phyloP scores from a whole-genome alignment of 2,329 filamentous ascomycete species.

The Aspergillus sp. region DNA sequence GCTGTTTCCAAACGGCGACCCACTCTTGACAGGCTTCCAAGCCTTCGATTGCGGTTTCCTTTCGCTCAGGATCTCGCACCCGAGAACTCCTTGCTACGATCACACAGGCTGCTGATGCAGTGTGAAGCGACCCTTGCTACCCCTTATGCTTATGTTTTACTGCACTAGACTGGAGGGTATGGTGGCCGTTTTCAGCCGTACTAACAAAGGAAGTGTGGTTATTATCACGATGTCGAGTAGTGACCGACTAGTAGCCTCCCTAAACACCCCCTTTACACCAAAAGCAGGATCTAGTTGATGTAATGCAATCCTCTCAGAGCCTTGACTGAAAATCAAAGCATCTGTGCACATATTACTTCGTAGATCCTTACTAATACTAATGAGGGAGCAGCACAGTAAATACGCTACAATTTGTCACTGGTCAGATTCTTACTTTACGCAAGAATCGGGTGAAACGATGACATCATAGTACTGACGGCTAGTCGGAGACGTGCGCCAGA shows the following conservation, averaged over 20 bases:
- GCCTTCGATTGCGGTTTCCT: constrained; percentile 20
- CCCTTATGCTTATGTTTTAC: neutral
- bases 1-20: constrained; percentile 20
- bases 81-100: constrained; percentile 28
- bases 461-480: constrained; percentile 23
- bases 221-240: neutral
- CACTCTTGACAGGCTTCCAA: constrained; percentile 30
- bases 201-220: neutral
- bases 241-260: neutral
- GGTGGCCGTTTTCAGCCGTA: neutral
- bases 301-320: neutral
- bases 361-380: neutral
- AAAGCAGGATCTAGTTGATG: neutral
- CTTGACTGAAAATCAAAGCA: neutral
- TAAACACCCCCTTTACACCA: neutral
- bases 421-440: neutral
- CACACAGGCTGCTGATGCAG: constrained; percentile 17
- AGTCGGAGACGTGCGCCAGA: neutral
- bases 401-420: neutral
- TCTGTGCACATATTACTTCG: neutral
- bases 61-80: constrained; percentile 26
- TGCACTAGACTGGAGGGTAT: neutral
- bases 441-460: constrained; percentile 14
- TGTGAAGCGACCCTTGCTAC: neutral
- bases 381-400: neutral